A percentile compares a stretch with the other conserved stretches of the same genome.
phyloP scores from a whole-genome alignment of 2,329 filamentous ascomycete species.

The Sphaceloma murrayae region DNA sequence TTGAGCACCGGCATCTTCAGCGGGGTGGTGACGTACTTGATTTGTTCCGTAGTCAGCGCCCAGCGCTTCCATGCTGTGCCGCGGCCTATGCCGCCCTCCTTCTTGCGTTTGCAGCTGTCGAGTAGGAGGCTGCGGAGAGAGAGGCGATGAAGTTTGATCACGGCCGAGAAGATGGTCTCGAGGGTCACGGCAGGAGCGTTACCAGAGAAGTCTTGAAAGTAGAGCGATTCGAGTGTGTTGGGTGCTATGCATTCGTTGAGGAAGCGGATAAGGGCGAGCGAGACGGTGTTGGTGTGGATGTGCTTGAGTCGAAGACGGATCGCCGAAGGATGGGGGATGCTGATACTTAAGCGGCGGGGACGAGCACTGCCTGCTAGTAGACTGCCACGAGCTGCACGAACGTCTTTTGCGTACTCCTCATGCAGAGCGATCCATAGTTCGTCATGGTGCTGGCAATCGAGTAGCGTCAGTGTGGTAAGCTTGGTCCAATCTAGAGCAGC shows the following conservation, averaged over 20 bases:
- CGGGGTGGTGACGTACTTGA: slow-evolving; percentile 60
- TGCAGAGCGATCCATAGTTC: slow-evolving; percentile 64
- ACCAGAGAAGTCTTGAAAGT: slow-evolving; percentile 57
- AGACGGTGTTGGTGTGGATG: slow-evolving; percentile 66
- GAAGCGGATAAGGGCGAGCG: slow-evolving; percentile 59
- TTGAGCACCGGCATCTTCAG: slow-evolving; percentile 62
- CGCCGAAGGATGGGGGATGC: slow-evolving; percentile 40
- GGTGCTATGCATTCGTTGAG: slow-evolving; percentile 68
- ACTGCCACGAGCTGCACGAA: background rate
- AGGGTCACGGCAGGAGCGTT: slow-evolving; percentile 53
- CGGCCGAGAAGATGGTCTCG: slow-evolving; percentile 60
- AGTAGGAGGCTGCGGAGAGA: slow-evolving; percentile 66
- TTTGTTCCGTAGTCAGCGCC: slow-evolving; percentile 59
- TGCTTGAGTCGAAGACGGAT: slow-evolving; percentile 55
- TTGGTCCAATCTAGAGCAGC: slow-evolving; percentile 65
- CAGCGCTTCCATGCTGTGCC: slow-evolving; percentile 54
- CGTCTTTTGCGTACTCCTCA: slow-evolving; percentile 27
- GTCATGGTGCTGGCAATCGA: slow-evolving; percentile 64
- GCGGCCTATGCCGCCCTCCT: slow-evolving; percentile 31
- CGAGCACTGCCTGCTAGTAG: background rate
- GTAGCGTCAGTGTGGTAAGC: slow-evolving; percentile 61
- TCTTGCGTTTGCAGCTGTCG: slow-evolving; percentile 54
- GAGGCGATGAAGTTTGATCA: slow-evolving; percentile 58
- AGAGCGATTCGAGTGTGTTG: slow-evolving; percentile 69
- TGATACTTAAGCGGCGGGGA: slow-evolving; percentile 18